A percentile compares a stretch with the other conserved stretches of the same genome.
phyloP scores from a whole-genome alignment of 2,329 filamentous ascomycete species.

The Talaromyces amestolkiae region DNA sequence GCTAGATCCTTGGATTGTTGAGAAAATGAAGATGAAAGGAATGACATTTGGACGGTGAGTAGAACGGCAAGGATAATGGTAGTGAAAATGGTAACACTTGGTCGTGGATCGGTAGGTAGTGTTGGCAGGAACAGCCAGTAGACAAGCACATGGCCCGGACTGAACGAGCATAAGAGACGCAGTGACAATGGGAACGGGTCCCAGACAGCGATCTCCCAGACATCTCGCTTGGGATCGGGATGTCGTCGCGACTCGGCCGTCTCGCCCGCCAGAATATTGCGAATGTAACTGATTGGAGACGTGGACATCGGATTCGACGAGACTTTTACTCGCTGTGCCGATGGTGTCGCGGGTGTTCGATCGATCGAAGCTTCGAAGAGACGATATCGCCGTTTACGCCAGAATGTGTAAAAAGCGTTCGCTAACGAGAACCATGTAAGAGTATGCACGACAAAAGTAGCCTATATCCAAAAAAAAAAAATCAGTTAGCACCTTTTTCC shows the following conservation, averaged over 20 bases:
- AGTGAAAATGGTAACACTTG: constrained; percentile 81
- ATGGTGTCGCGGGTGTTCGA: constrained; percentile 71
- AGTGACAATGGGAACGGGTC: constrained; percentile 83
- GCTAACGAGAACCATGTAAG: constrained; percentile 64
- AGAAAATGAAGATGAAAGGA: constrained; percentile 70
- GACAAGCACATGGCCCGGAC: constrained; percentile 85
- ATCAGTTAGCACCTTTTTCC: background rate
- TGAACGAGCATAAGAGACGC: constrained; percentile 84
- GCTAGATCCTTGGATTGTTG: constrained; percentile 83
- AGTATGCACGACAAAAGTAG: constrained; percentile 67
- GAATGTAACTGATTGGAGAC: constrained; percentile 74
- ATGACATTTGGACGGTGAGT: constrained; percentile 72
- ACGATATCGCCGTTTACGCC: constrained; percentile 79
- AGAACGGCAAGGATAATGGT: constrained; percentile 73
- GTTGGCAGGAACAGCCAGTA: constrained; percentile 87
- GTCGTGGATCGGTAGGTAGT: constrained; percentile 69
- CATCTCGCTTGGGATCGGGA: constrained; percentile 71
- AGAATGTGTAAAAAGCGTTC: constrained; percentile 81
- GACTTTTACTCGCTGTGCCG: constrained; percentile 82
- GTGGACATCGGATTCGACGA: constrained; percentile 75
- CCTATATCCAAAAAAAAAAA: constrained; percentile 43
- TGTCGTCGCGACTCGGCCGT: constrained; percentile 80
- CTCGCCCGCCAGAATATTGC: constrained; percentile 63
- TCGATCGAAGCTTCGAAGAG: constrained; percentile 88
- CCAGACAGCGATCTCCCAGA: constrained; percentile 94